Evolutionary conservation across 1,284 basidiomycete species (phyloP).

Genomic region (Singerocomus rubriflavus): DNA sequence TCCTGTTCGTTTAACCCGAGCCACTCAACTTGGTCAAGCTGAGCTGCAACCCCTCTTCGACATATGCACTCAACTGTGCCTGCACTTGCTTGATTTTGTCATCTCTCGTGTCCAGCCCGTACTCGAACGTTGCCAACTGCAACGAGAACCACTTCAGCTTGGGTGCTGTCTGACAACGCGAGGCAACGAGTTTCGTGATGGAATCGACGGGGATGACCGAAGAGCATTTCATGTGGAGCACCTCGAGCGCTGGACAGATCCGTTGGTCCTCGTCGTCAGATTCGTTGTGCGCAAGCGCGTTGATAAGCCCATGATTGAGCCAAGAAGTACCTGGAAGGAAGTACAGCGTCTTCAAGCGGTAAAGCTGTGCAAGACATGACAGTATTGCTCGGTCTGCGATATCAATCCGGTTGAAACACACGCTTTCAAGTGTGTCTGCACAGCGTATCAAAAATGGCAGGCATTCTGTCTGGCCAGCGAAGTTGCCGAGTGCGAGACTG

Average conservation of each 20-base stretch:
- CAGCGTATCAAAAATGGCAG: conserved; percentile 26
- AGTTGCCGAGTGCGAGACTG: conserved; percentile 27
- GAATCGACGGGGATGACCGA: conserved; percentile 23
- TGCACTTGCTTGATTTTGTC: conserved; percentile 19
- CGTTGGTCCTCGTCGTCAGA: not conserved
- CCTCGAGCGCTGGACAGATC: conserved; percentile 28
- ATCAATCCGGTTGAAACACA: conserved; percentile 26
- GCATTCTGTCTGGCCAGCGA: conserved; percentile 28
- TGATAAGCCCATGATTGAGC: conserved; percentile 31
- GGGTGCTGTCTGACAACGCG: conserved; percentile 17
- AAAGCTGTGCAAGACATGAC: conserved; percentile 23
- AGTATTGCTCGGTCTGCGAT: conserved; percentile 21
- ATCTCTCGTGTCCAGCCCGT: conserved; percentile 30
- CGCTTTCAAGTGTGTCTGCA: conserved; percentile 31
- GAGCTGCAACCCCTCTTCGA: conserved; percentile 23
- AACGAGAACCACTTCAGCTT: conserved; percentile 22
- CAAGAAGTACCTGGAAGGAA: conserved; percentile 28
- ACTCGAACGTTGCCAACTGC: conserved; percentile 30
- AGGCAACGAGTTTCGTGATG: conserved; percentile 25
- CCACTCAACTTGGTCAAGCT: conserved; percentile 20
- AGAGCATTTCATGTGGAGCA: conserved; percentile 29
- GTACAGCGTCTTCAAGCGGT: conserved; percentile 17
- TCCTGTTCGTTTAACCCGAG: conserved; percentile 4
- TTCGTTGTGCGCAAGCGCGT: conserved; percentile 15
- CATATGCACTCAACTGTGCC: conserved; percentile 10